A percentile compares a stretch with the other conserved stretches of the same genome.
Conservation (phyloP, 2,329 filamentous ascomycete species). For the Fusarium tjaetaba region DNA sequence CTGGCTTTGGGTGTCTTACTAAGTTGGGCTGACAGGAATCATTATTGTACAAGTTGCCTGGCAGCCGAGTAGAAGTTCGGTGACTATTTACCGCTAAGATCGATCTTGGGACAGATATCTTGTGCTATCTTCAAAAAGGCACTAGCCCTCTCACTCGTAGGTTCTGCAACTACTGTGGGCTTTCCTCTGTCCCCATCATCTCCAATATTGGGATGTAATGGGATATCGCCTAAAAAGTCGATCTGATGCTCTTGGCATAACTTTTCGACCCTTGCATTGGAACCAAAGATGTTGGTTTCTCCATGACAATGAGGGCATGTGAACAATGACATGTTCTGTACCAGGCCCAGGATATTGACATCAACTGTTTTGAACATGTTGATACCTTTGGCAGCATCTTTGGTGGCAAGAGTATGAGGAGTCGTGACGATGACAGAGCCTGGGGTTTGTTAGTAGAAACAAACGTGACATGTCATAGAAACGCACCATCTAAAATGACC, state of each 20-base stretch:
- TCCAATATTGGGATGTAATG: constrained; percentile 86
- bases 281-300: constrained; percentile 80
- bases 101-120: constrained; percentile 59
- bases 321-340: constrained; percentile 93
- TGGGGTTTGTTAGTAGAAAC: constrained; percentile 43
- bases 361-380: constrained; percentile 91
- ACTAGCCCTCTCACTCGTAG: constrained; percentile 75
- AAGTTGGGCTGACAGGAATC: constrained; percentile 31
- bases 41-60: neutral
- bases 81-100: constrained; percentile 33
- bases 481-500: constrained; percentile 81
- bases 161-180: constrained; percentile 90
- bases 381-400: constrained; percentile 91
- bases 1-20: constrained; percentile 24
- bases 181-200: constrained; percentile 87
- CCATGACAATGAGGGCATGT: constrained; percentile 80
- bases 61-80: neutral
- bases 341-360: constrained; percentile 83
- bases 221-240: constrained; percentile 87
- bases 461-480: neutral
- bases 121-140: constrained; percentile 79
- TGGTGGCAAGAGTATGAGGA: constrained; percentile 90
- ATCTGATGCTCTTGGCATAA: constrained; percentile 79
- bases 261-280: constrained; percentile 68
- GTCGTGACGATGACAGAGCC: constrained; percentile 89